Evolutionary conservation across 495 filamentous ascomycete species (phyloP).

Genomic region (Clavariopsis aquatica): DNA sequence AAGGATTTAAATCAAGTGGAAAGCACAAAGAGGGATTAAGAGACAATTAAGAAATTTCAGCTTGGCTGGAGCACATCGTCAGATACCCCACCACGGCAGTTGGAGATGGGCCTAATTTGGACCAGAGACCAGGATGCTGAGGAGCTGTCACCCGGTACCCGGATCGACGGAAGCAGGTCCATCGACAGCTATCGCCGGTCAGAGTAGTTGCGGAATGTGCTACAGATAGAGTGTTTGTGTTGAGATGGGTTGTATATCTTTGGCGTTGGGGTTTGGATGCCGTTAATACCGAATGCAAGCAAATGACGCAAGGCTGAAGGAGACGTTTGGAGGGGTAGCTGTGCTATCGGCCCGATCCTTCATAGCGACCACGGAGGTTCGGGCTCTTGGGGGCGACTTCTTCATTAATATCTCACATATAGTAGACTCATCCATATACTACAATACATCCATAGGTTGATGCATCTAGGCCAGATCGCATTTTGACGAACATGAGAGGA

Average conservation of each 20-base stretch:
- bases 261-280: background rate
- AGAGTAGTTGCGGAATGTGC: background rate
- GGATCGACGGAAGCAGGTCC: slow-evolving; percentile 8
- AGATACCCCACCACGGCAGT: slow-evolving; percentile 34
- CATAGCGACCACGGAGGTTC: background rate
- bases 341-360: background rate
- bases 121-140: slow-evolving; percentile 13
- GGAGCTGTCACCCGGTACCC: slow-evolving; percentile 6
- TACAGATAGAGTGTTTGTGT: too few species aligned
- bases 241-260: background rate
- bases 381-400: background rate
- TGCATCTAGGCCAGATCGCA: background rate
- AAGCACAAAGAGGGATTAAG: background rate
- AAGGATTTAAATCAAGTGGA: background rate
- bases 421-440: background rate
- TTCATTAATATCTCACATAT: background rate
- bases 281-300: background rate
- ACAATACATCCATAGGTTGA: background rate
- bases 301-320: background rate
- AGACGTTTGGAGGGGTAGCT: slow-evolving; percentile 1
- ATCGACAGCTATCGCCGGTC: background rate
- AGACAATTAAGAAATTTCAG: slow-evolving; percentile 10
- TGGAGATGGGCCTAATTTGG: slow-evolving; percentile 14
- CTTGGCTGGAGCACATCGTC: slow-evolving; percentile 12
- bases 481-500: background rate